Percentiles rank a stretch among this genome's conserved stretches.
phyloP scores from a whole-genome alignment of 768 basidiomycete species.

The Austroboletus eburneus region DNA sequence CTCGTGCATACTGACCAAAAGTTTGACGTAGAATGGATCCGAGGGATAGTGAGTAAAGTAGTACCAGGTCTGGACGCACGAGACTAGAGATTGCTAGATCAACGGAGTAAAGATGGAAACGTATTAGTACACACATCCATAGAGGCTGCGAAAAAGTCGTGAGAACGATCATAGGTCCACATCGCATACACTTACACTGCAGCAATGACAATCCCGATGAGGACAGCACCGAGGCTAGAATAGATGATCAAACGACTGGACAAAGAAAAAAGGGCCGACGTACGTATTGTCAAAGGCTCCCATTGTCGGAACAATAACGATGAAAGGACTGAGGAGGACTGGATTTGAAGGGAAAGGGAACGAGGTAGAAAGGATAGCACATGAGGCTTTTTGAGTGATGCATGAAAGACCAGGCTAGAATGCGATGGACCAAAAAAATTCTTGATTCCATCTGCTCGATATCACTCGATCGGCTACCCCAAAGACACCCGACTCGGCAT shows the following conservation, averaged over 20 bases:
- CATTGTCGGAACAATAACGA: constrained; percentile 9
- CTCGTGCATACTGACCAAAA: constrained; percentile 34
- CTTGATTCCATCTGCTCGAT: background rate
- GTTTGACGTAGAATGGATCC: constrained; percentile 46
- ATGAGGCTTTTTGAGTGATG: constrained; percentile 3
- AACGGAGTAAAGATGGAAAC: background rate
- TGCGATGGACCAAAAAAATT: background rate
- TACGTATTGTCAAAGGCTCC: constrained; percentile 37
- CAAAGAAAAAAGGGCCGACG: constrained; percentile 3
- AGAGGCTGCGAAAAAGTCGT: constrained; percentile 34
- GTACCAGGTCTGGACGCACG: constrained; percentile 51
- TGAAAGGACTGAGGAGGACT: background rate
- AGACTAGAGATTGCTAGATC: constrained; percentile 37
- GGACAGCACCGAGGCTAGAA: constrained; percentile 48
- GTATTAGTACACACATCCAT: constrained; percentile 40
- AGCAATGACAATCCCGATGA: constrained; percentile 52
- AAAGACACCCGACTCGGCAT: too few species aligned
- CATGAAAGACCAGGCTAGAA: too few species aligned
- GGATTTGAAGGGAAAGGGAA: background rate
- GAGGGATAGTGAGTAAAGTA: constrained; percentile 47
- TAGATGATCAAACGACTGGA: constrained; percentile 1
- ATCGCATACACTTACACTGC: constrained; percentile 38
- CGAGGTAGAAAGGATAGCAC: background rate
- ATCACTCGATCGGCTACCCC: background rate
- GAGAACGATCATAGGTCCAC: background rate